phyloP scores from a whole-genome alignment of 305 asterid species.

The Petunia hybrid region DNA sequence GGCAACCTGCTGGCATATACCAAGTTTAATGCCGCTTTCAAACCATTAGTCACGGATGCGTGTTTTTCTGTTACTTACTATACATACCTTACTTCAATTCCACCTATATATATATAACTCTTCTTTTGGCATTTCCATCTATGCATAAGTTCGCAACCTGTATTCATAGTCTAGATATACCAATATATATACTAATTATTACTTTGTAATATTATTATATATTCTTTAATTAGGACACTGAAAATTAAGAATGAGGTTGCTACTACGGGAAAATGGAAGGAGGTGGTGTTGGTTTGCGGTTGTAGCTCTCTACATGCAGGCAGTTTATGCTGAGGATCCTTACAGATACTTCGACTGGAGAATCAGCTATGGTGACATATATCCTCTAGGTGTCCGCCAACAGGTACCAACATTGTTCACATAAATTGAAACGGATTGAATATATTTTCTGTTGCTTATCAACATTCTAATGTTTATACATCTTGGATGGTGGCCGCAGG shows the following conservation, averaged over 20 bases:
- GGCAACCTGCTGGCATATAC: constrained; percentile 25
- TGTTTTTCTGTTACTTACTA: constrained; percentile 11
- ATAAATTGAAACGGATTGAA: neutral
- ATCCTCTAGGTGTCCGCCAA: constrained; percentile 69
- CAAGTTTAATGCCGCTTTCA: neutral
- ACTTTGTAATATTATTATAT: neutral
- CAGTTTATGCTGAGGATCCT: constrained; percentile 57
- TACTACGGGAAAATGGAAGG: constrained; percentile 8
- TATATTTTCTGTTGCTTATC: neutral
- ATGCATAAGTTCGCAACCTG: neutral
- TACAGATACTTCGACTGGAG: constrained; percentile 64
- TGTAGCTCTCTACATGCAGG: constrained; percentile 33
- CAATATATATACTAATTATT: neutral
- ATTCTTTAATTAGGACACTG: neutral
- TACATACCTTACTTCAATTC: neutral
- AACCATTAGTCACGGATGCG: neutral
- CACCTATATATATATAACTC: neutral
- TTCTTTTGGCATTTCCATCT: neutral
- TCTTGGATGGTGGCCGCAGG: constrained; percentile 44
- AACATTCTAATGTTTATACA: neutral
- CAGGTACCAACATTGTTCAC: constrained; percentile 46
- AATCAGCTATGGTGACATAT: constrained; percentile 62
- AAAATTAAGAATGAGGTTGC: constrained; percentile 37
- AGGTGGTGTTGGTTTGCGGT: neutral
- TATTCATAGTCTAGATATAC: neutral